phyloP scores from a whole-genome alignment of 2,329 filamentous ascomycete species.

The Fusarium nodosum region DNA sequence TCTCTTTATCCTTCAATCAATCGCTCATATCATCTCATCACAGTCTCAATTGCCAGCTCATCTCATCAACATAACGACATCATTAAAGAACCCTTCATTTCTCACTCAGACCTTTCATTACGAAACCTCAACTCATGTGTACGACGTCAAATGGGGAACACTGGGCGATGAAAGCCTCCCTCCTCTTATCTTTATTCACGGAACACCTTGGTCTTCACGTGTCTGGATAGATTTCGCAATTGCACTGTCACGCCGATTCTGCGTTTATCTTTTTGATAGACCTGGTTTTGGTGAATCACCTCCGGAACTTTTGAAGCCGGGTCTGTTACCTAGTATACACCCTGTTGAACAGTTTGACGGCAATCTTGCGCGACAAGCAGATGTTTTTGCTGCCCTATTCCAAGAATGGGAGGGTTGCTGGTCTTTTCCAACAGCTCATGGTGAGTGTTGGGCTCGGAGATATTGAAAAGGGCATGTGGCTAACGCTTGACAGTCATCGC shows the following conservation, averaged over 20 bases:
- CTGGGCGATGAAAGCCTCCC: constrained; percentile 50
- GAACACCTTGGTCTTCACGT: constrained; percentile 62
- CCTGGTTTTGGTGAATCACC: constrained; percentile 60
- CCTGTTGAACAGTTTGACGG: constrained; percentile 50
- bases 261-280: constrained; percentile 61
- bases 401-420: constrained; percentile 51
- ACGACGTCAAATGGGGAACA: constrained; percentile 52
- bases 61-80: constrained; percentile 15
- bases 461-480: too few relatives aligned
- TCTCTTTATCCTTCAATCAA: background rate
- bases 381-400: constrained; percentile 57
- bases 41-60: background rate
- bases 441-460: background rate
- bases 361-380: constrained; percentile 56
- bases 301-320: constrained; percentile 23
- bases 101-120: constrained; percentile 51
- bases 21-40: background rate
- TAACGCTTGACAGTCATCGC: constrained; percentile 52
- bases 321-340: background rate
- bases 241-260: constrained; percentile 54
- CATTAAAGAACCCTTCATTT: constrained; percentile 22
- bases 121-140: constrained; percentile 48
- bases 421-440: constrained; percentile 49
- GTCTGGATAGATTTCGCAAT: constrained; percentile 56
- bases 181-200: constrained; percentile 61